Evolutionary conservation across 768 basidiomycete genomes (phyloP), one percentile per base, ranked within the genome.

Genomic region (Suillus hirtellus): DNA sequence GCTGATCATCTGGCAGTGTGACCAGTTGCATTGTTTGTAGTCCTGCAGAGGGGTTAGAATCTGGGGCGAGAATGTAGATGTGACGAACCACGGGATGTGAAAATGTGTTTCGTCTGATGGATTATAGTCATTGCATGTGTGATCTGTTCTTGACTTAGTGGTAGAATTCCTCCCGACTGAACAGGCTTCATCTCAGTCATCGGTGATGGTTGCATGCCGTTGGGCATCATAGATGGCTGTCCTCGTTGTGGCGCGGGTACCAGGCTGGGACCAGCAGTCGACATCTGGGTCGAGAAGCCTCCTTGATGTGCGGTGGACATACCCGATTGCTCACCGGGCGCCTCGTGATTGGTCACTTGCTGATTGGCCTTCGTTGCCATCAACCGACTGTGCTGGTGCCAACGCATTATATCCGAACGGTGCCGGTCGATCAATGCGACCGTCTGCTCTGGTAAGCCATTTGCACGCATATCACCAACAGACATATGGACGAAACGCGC

Each of bases 371-470:
- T 42, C 40, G 40, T 19, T 27, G 40, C 56, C 17, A 42, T 42
- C 17, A 58, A 1, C 27, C 56, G 56, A 40, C 66, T 70, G 50
- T 77, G 77, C 42, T 68, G 77, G 38, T 68, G 72, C 42, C 68
- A 38, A 59, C 64, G 75, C 61, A 61, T 63, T 59, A 65, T 75
- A 63, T 67, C 65, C 5, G 67, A 1, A 46, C 89, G 84, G 67
- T 88, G 71, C 3, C 67, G 66, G 67, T 92, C 90, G 43, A 91
- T 83, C 63, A 84, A 78, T 38, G 74, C 63, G 54, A 92, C 86
- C 61, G 85, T 72, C 54, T 77, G 66, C 24, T 86, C 84, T 6
- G 78, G 74, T 9, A 89, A 72, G 15, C 80, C 80, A 46, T 78
- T 80, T 15, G 75, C 75, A 12, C 84, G 85, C 63, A 92, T 80